Conservation (phyloP, 1,284 basidiomycete genomes). For the Cutaneotrichosporon sp. region DNA sequence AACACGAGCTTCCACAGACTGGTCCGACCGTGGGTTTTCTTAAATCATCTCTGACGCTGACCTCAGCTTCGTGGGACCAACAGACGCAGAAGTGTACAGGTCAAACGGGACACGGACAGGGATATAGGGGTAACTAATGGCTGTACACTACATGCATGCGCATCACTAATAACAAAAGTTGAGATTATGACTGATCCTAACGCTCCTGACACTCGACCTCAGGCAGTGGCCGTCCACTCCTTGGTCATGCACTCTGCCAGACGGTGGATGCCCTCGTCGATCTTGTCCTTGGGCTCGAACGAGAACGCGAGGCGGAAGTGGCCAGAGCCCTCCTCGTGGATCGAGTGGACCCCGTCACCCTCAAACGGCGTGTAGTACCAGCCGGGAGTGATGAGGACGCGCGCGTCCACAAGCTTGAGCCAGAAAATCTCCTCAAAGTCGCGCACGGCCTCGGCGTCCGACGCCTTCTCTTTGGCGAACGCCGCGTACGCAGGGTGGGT, state of each 20-base stretch:
- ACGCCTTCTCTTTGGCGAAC: neutral
- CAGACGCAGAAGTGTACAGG: neutral
- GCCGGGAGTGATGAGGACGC: conserved; percentile 25
- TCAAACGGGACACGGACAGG: no score
- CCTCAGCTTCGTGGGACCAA: neutral
- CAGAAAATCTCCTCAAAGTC: conserved; percentile 25
- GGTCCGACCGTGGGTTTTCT: conserved; percentile 39
- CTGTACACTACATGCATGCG: neutral
- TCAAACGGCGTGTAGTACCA: conserved; percentile 26
- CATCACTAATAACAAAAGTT: neutral
- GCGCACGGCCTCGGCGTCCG: conserved; percentile 5
- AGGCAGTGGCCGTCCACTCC: conserved; percentile 9
- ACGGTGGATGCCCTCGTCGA: conserved; percentile 23
- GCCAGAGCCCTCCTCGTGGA: conserved; percentile 18
- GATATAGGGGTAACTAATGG: no score
- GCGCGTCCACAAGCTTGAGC: conserved; percentile 16
- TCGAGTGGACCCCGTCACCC: conserved; percentile 13
- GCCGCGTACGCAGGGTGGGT: conserved; percentile 18
- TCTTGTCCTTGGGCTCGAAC: conserved; percentile 18
- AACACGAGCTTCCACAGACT: conserved; percentile 46
- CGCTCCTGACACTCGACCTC: neutral
- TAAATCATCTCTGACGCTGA: no score
- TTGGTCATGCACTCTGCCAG: conserved; percentile 15
- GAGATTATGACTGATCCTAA: neutral
- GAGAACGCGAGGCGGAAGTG: conserved; percentile 27